These are phyloP conservation scores for Fusarium hostae DNA, from an alignment of 2,329 filamentous ascomycete genomes.

Conservation along the genomic window DNA sequence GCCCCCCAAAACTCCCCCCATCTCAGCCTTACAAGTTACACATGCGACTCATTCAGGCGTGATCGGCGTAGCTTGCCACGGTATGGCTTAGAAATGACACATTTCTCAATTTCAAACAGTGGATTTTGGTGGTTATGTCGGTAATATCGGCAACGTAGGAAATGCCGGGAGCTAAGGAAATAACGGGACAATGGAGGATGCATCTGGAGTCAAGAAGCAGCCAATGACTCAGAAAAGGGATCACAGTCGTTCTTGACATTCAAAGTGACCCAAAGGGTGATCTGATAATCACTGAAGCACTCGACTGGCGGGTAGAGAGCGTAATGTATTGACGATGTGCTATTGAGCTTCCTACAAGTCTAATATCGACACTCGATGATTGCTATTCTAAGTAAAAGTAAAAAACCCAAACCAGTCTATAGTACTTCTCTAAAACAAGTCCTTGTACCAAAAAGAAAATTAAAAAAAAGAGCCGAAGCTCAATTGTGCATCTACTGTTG, in stretches of 20 bases:
- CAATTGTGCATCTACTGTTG: not conserved
- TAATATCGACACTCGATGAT: not conserved
- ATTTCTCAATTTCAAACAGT: not conserved
- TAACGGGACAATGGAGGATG: not conserved
- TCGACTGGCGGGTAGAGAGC: not conserved
- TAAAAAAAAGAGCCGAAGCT: not conserved
- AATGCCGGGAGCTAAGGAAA: not conserved
- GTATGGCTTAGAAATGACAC: not conserved
- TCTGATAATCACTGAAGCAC: not conserved
- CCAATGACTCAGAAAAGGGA: not conserved
- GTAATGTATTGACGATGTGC: not conserved
- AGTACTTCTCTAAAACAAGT: not conserved
- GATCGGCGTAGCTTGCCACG: not conserved
- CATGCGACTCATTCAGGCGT: not conserved
- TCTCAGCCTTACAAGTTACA: not conserved
- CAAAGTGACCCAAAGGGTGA: accelerated
- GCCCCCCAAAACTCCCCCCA: too few species aligned
- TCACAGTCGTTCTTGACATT: not conserved
- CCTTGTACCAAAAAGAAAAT: slow-evolving; percentile 1
- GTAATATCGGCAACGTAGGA: slow-evolving; percentile 9
- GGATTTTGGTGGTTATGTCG: not conserved
- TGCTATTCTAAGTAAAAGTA: slow-evolving; percentile 7
- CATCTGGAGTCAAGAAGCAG: too few species aligned
- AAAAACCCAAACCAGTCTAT: slow-evolving; percentile 16
- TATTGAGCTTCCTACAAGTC: not conserved